Evolutionary conservation across 208 protist species (phyloP), one percentile per base, ranked within the genome.

Genomic region (Naegleria gruberi): DNA sequence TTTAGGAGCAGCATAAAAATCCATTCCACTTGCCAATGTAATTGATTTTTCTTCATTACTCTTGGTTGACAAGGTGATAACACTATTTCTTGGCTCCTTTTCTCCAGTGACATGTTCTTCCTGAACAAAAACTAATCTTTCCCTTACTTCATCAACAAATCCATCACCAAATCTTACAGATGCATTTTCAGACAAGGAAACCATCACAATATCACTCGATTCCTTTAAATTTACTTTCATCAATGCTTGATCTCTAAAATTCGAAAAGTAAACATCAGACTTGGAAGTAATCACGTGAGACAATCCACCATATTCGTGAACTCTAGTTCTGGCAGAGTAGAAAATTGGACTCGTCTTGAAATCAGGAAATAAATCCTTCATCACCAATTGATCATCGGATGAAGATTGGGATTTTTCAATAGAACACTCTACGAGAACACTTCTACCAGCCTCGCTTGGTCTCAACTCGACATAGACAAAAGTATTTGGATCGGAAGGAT

Each of bases 1-100:
- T 83, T 46, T 88, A 26, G 91, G 91, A 44, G 15, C 37, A 8
- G 43, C 10, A 43, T 91, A 90, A 46, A 92, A 92, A 77, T 92
- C 91, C 40, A 30, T 73, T 37, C 91, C 91, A 44, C 10, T 12
- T 41, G 89, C 90, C 26, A 91, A 30, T 15, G 90, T 43, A n/a
- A 37, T 23, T 65, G 40, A 2, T 30, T 55, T 5, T 10, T 37
- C 30, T 45, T 19, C 34, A 77, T 40, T 81, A 77, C 2, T 41
- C 12, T 4, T 8, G 17, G 26, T 57, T 34, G 26, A 43, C 65
- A 77, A 2, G 0, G 30, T 37, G 12, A 77, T 23, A 65, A 65
- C 30, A 3, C 15, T 30, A 77, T 37, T 77, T 77, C 34, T 19
- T 37, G 30, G 65, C 8, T 77, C 30, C 19, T 37, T 19, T 4